Conservation (phyloP, 805 yeast species). For the Metschnikowia proteae region DNA sequence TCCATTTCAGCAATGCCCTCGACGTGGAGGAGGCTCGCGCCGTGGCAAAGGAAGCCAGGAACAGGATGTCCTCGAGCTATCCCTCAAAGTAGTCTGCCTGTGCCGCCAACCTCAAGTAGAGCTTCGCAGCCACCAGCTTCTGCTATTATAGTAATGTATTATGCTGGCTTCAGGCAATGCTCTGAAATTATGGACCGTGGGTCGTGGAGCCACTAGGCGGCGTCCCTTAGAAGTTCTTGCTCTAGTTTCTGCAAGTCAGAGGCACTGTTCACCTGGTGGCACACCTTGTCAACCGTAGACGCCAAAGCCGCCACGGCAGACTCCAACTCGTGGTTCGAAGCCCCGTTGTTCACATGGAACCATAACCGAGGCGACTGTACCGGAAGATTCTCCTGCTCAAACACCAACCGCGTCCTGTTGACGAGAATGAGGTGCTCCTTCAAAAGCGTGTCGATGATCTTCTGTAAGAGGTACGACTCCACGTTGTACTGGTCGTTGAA, state of each 20-base stretch:
- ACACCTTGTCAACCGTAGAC: constrained; percentile 21
- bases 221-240: constrained; percentile 15
- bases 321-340: constrained; percentile 25
- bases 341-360: constrained; percentile 30
- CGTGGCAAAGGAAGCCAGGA: constrained; percentile 74
- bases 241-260: constrained; percentile 27
- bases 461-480: constrained; percentile 63
- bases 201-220: not conserved
- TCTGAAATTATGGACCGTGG: not conserved
- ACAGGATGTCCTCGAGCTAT: constrained; percentile 35
- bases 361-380: constrained; percentile 36
- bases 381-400: constrained; percentile 51
- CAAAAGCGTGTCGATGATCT: constrained; percentile 56
- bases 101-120: too few species aligned
- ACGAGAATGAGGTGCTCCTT: constrained; percentile 53
- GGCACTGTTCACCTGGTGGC: constrained; percentile 21
- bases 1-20: constrained; percentile 67
- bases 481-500: constrained; percentile 44
- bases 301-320: constrained; percentile 23
- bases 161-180: not conserved
- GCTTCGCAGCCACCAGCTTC: not conserved
- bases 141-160: not conserved
- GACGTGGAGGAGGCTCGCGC: constrained; percentile 87
- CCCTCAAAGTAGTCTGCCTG: not conserved
- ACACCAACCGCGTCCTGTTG: constrained; percentile 57